Base-by-base conservation (phyloP, 331 rosid species). In the Quercus tomentella region DNA sequence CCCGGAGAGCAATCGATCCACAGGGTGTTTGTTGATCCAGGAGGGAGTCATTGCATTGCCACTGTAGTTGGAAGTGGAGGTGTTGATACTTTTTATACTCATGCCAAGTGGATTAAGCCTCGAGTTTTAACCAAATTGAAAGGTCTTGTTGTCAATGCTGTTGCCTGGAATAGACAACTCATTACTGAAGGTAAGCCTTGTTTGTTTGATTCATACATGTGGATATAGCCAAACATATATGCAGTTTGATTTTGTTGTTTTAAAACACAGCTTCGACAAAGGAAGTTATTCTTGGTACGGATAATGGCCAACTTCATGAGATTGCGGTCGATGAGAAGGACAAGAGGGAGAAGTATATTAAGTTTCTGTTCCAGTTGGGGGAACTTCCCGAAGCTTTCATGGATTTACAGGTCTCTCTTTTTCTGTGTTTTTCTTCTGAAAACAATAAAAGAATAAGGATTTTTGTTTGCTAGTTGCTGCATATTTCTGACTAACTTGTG, bases 1-100 rank as follows among this genome's bases (percentile, higher is more conserved):
- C 89, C 97, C 9, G 99, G 97, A 52, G 99, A 95, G 79, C 97
- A 91, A 78, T 95, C 99, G 23, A 93, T 95, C 85, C 99, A 95
- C 83, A 89, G 96, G 70, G 92, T 95, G 17, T 95, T 93, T 86
- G 97, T 93, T 79, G 99, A 93, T 90, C 94, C 98, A 65, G 98
- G 99, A 60, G 99, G 98, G 73, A 90, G 99, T 81, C 99, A 95
- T 76, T 93, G 97, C 77, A 93, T 95, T 80, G 92, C 96, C 77
- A 89, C 92, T 25, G 85, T 93, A 77, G 85, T 87, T 77, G 99
- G 98, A 52, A 80, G 75, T 20, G 97, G 96, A 6, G 96, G 97
- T 52, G 90, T 96, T 56, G 98, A 95, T 77, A 91, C 97, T 6
- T 95, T 93, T 83, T 95, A 95, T 61, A 88, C 88, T 83, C 98